Percentiles rank a stretch among this genome's conserved stretches.
These are phyloP conservation scores for Apophysomyces variabilis DNA, from an alignment of 371 early-diverging fungal species.

Conservation along the genomic window DNA sequence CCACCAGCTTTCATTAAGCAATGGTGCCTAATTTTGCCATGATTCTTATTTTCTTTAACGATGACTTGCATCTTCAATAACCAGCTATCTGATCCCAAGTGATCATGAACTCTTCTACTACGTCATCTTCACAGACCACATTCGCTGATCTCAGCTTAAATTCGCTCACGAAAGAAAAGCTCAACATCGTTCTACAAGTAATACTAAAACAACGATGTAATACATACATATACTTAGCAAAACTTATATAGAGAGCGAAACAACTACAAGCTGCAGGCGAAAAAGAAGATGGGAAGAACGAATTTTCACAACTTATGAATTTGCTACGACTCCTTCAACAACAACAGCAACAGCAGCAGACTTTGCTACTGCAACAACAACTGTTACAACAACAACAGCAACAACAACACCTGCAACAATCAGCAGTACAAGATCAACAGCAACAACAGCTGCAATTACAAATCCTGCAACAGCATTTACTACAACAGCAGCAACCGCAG, in stretches of 20 bases:
- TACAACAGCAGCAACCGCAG: conserved; percentile 17
- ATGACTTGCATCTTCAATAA: background rate
- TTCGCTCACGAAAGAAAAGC: conserved; percentile 40
- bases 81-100: background rate
- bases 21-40: background rate
- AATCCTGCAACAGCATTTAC: conserved; percentile 19
- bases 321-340: conserved; percentile 61
- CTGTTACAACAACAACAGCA: conserved; percentile 35
- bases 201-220: background rate
- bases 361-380: conserved; percentile 18
- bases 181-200: conserved; percentile 43
- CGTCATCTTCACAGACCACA: conserved; percentile 17
- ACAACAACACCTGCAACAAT: conserved; percentile 20
- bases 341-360: conserved; percentile 32
- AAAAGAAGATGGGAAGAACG: conserved; percentile 72
- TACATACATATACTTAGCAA: background rate
- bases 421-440: conserved; percentile 9
- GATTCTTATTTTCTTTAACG: background rate
- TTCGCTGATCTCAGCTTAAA: conserved; percentile 28
- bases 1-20: background rate
- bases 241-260: conserved; percentile 23
- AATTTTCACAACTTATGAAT: conserved; percentile 70
- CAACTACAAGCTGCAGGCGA: conserved; percentile 64
- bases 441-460: conserved; percentile 19
- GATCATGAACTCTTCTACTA: conserved; percentile 24